Base-by-base conservation (phyloP, 1,284 basidiomycete genomes). In the Neonothopanus nambi region DNA sequence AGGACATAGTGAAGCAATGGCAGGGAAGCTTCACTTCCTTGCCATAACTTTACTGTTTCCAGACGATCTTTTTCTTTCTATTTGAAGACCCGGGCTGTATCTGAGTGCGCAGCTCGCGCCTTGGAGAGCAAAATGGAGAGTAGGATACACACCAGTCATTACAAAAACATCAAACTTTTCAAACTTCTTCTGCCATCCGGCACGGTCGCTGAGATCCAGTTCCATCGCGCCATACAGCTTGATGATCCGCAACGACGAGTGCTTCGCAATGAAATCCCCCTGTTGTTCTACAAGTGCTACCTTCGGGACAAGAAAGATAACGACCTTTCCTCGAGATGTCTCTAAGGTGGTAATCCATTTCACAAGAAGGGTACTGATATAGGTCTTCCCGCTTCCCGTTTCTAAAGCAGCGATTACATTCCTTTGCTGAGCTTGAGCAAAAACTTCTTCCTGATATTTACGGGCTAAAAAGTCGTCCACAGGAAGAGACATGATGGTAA, bases 231-330 rank as follows among this genome's bases (percentile, higher is more conserved):
- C 91, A 61, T 83, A 80, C 37, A 89, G 80, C 59, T 83, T 82
- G 38, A 77, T 70, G 23, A 92, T 84, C 18, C 80, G 78, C 26
- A 93, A 67, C 0, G 82, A 74, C 0, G 87, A 87, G 57, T 89
- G 78, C 49, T 75, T 70, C n/a, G 74, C 64, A 57, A 93, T 80
- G 57, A 86, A 91, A 35, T 79, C 71, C 13, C 80, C 81, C 65
- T 94, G 91, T 63, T 94, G 91, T 58, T 89, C 81, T 13, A 92
- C 92, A 13, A 94, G 77, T 1, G 89, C 78, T 2, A 92, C 89
- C 60, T 87, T 88, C 0, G 92, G 91, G 1, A 91, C 90, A 26
- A 94, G 74, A 60, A 90, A 89, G n/a, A 87, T 74, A 60, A 84
- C 76, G 51, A 77, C 74, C 65, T 84, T 85, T 50, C 72, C 73